Percentiles rank a stretch among this genome's conserved stretches.
phyloP scores from a whole-genome alignment of 2,329 filamentous ascomycete genomes.

The Aspergillus pseudonomiae region DNA sequence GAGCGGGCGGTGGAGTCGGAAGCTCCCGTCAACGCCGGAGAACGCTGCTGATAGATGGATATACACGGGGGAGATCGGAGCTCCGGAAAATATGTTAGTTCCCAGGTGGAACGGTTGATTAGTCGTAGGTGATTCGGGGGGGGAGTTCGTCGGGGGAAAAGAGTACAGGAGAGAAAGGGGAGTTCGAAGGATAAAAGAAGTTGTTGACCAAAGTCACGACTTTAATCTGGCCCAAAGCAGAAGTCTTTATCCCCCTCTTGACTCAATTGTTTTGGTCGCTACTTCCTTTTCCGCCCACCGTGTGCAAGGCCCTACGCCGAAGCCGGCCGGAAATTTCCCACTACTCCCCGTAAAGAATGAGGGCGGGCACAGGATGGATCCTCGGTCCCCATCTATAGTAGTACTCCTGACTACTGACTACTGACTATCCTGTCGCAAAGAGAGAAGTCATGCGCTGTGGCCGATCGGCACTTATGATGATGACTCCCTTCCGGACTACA shows the following conservation, averaged over 20 bases:
- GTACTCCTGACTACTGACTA: neutral
- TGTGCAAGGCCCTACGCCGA: constrained; percentile 28
- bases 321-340: constrained; percentile 23
- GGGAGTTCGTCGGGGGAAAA: neutral
- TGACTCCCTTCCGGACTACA: no score
- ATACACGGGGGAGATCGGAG: constrained; percentile 27
- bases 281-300: constrained; percentile 27
- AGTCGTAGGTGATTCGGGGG: constrained; percentile 12
- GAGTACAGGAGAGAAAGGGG: constrained; percentile 15
- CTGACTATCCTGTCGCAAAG: neutral
- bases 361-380: neutral
- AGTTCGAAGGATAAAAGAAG: constrained; percentile 8
- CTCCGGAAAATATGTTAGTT: constrained; percentile 22
- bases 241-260: constrained; percentile 25
- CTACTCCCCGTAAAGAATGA: neutral
- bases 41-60: constrained; percentile 5
- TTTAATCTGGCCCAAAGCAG: constrained; percentile 26
- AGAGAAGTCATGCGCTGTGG: neutral
- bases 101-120: constrained; percentile 9
- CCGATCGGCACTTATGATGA: no score
- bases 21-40: constrained; percentile 18
- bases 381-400: neutral
- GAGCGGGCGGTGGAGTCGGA: constrained; percentile 30
- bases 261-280: constrained; percentile 3
- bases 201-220: neutral